Evolutionary conservation across 2,329 filamentous ascomycete genomes (phyloP), one percentile per base, ranked within the genome.

Genomic region (Sclerotinia sclerotiorum): DNA sequence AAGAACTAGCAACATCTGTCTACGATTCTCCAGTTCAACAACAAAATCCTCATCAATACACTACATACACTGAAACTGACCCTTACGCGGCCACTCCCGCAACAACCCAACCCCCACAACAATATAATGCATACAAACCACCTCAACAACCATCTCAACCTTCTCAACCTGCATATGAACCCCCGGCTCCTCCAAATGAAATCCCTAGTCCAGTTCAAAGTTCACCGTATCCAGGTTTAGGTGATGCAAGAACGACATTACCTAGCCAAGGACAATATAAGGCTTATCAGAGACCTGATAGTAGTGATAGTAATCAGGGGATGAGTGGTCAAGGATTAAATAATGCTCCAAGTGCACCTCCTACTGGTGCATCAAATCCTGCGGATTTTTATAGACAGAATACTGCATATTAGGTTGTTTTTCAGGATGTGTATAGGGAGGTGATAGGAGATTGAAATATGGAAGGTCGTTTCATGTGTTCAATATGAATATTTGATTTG

Each of bases 1-100:
- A 94, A 79, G 91, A 94, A 79, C 82, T 94, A 58, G 89, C 90
- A 35, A 93, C 91, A 0, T 91, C 90, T 0, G 87, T 87, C 13
- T 94, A 93, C 75, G 90, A 93, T 78, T 91, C 90, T 4, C 91
- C 90, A 54, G 84, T 91, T 51, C 82, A 85, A 54, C 71, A 72
- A 55, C 76, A 83, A 82, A 42, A 79, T 76, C 71, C 80, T 80
- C 56, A 77, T n/a, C 56, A 72, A 24, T 77, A 78, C 55, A 72
- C 72, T 39, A 71, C 71, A 32, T 77, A 77, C 55, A 68, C 72
- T 67, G 76, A 77, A 42, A 60, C 32, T 19, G 76, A 77, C n/a
- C 70, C 72, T 35, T 77, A 76, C 61, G 65, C 72, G 8, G 69
- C 76, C 19, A 63, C 70, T 13, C 51, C 72, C 15, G 52, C 70